Conservation (phyloP, 371 early-diverging fungal species). For the Smittium culicis region DNA sequence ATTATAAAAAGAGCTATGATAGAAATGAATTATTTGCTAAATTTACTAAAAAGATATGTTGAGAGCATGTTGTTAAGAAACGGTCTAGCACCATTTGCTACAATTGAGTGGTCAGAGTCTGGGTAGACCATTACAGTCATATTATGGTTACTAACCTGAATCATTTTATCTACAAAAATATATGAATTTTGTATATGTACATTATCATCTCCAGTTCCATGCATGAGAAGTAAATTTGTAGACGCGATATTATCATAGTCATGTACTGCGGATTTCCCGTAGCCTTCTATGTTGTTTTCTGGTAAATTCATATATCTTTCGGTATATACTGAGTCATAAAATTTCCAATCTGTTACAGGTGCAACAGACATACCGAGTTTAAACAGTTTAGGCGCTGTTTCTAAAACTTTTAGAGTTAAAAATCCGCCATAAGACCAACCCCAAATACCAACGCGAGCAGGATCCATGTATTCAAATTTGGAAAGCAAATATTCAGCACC, state of each 20-base stretch:
- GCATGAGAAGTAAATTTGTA: constrained; percentile 64
- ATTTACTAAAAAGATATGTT: constrained; percentile 30
- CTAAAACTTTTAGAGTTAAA: constrained; percentile 69
- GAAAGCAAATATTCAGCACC: constrained; percentile 58
- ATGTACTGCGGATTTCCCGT: constrained; percentile 56
- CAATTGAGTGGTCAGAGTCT: constrained; percentile 84
- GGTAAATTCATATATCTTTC: constrained; percentile 94
- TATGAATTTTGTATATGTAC: constrained; percentile 87
- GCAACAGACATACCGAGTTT: constrained; percentile 83
- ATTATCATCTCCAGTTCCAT: constrained; percentile 87
- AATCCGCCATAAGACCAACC: constrained; percentile 97
- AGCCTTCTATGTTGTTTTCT: constrained; percentile 56
- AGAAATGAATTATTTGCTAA: constrained; percentile 14
- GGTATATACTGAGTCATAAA: constrained; percentile 83
- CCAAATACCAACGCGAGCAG: constrained; percentile 78
- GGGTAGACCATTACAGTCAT: constrained; percentile 74
- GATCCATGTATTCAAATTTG: constrained; percentile 56
- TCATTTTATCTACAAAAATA: constrained; percentile 57
- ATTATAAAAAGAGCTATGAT: constrained; percentile 6
- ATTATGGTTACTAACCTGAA: constrained; percentile 49
- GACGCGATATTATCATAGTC: constrained; percentile 71
- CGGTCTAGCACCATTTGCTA: constrained; percentile 45
- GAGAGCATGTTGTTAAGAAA: constrained; percentile 39
- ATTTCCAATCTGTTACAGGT: constrained; percentile 89
- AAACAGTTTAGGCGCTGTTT: constrained; percentile 68